Base-by-base conservation (phyloP, 257 asterid species). In the Ehretia macrophylla region DNA sequence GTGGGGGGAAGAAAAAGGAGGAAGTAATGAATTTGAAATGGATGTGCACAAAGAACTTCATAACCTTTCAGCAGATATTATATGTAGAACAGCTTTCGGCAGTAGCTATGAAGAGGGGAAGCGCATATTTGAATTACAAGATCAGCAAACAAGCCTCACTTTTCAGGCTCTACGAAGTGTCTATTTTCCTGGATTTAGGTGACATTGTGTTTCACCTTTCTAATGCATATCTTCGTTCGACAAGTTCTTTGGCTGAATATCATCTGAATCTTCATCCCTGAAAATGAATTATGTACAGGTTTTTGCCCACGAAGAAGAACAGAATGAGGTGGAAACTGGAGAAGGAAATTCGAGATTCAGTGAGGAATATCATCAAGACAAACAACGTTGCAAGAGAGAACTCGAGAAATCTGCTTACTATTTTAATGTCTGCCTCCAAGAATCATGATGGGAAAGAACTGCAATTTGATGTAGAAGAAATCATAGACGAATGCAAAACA, bases 151-250 rank as follows among this genome's bases (percentile, higher is more conserved):
- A 20, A 14, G 62, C 58, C 82, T 85, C 22, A 66, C 57, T 42
- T 53, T 79, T 72, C 71, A 75, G 66, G 81, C 89, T 32, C 0
- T 79, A 6, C 75, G 85, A 51, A 79, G 73, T 59, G 75, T 82
- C 8, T 85, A 82, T 40, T 65, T 85, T 59, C 94, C 89, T 8
- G 89, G 94, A 39, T 85, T 78, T 60, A 81, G 93, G 93, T 84
- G 48, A 50, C 17, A 17, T 32, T 61, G 47, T 61, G n/a, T n/a
- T n/a, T n/a, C n/a, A n/a, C n/a, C n/a, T n/a, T n/a, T n/a, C n/a
- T n/a, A n/a, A n/a, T n/a, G n/a, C n/a, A n/a, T n/a, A n/a, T n/a
- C n/a, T n/a, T n/a, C n/a, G n/a, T n/a, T n/a, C n/a, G n/a, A n/a
- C n/a, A n/a, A n/a, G n/a, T n/a, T n/a, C n/a, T n/a, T n/a, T n/a